Evolutionary conservation across 805 yeast genomes (phyloP), one percentile per base, ranked within the genome.

Genomic region (Ogataea neopini): DNA sequence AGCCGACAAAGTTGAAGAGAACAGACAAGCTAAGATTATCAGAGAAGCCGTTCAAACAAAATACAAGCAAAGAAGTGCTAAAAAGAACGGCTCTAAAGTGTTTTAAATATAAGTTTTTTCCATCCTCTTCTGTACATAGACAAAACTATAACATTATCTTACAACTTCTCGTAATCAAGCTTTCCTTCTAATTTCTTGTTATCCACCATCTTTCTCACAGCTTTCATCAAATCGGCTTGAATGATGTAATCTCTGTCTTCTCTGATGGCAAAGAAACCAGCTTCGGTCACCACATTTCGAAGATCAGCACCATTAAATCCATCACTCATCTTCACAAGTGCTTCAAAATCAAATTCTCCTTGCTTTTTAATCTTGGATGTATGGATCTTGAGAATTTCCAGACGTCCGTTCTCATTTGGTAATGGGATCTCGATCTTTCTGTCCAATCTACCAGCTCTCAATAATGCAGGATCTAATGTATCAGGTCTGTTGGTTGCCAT

Each of bases 401-500:
- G 74, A 62, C 99, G 80, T 37, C 98, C 98, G 36, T 86, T 94
- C 71, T 92, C 99, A 66, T 92, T 92, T 14, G 99, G 98, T 64
- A 92, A 76, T 30, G 94, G 88, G 56, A 92, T 94, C 72, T 92
- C 99, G 60, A 92, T 88, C 69, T 92, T 92, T 66, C 98, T 81
- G 71, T 92, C 99, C 66, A 92, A 80, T 74, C 99, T 84, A 57
- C 99, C 99, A 1, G 99, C 97, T 75, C 99, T 87, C 60, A 92
- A 77, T 59, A 92, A 76, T 3, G 99, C 99, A 11, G 99, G 99
- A 69, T 92, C 99, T 56, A 92, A 76, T 10, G 98, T 94, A 66
- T 92, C 99, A 9, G 99, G 99, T 72, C 99, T 82, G 70, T 92
- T 92, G n/a, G 99, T 92, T 28, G 99, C 99, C 99, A 92, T 92